Evolutionary conservation across 371 early-diverging fungal genomes (phyloP), one percentile per base, ranked within the genome.

Genomic region (Saksenaea vasiformis): DNA sequence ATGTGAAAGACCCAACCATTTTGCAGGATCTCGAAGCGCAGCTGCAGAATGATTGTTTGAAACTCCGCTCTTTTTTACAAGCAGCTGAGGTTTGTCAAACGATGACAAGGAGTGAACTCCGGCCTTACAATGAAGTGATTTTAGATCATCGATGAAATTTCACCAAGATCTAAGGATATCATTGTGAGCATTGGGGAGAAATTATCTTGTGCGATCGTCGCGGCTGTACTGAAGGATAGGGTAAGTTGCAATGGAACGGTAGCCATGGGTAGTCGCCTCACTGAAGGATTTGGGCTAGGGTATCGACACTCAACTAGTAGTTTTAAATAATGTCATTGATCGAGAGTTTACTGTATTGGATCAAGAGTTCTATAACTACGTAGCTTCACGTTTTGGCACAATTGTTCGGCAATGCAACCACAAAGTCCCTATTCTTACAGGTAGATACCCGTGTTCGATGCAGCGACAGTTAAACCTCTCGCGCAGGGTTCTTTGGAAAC

Each of bases 141-240:
- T 22, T 64, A 92, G 89, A 90, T 95, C 62, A 96, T 99, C 68
- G 93, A 94, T 62, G 99, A 99, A 73, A 92, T 98, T n/a, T 96
- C 98, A 10, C 95, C 96, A 38, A 85, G 96, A 64, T 96, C 98
- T 9, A 83, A 90, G 67, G 99, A 99, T 76, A 89, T 96, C 55
- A 96, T 99, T 64, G 88, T 97, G 61, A 92, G 95, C n/a, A 86
- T 89, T 41, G 99, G 99, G 34, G 99, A 99, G 74, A 92, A 87
- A 67, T 81, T 99, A 4, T 90, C 96, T 1, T 96, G 97, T 66
- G 83, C 87, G 36, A 89, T 96, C 36, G 92, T 97, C 4, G 80
- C 95, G 0, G 91, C 92, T 1, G 82, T 93, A 1, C 79, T 98
- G 51, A 80, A 86, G 37, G 91, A 92, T 68, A 76, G 74, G 58